Evolutionary conservation across 2,329 filamentous ascomycete species (phyloP).

Genomic region (Paraphaeosphaeria minitans): DNA sequence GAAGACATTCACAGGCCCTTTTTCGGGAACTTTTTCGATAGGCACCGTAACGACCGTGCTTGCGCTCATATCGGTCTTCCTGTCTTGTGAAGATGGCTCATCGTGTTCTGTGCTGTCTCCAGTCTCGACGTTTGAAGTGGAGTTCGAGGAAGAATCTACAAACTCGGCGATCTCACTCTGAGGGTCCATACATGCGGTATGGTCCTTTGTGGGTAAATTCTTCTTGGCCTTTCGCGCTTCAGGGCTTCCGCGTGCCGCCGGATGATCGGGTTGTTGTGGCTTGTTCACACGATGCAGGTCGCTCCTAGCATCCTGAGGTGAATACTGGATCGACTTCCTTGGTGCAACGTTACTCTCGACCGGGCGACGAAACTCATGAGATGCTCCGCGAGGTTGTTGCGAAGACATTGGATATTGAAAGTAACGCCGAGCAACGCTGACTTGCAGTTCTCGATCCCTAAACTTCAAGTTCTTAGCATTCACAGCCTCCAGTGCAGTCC

Average conservation of each 20-base stretch:
- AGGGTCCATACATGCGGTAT: not conserved
- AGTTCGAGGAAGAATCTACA: not conserved
- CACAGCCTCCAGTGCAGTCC: conserved; percentile 16
- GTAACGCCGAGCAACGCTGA: conserved; percentile 19
- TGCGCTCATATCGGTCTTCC: not conserved
- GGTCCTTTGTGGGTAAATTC: conserved; percentile 12
- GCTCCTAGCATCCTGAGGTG: conserved; percentile 46
- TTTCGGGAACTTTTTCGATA: not conserved
- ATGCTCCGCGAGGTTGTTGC: not conserved
- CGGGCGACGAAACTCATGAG: not conserved
- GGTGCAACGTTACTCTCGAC: not conserved
- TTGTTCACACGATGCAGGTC: conserved; percentile 26
- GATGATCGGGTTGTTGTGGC: not conserved
- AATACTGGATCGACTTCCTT: conserved; percentile 25
- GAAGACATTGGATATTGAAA: conserved; percentile 3
- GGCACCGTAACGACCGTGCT: not conserved
- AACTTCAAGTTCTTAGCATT: not conserved
- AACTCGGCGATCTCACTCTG: not conserved
- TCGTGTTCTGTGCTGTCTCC: not conserved
- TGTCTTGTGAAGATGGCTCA: not conserved
- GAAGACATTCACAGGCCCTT: too few relatives aligned
- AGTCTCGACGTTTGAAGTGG: not conserved
- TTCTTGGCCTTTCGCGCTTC: conserved; percentile 25
- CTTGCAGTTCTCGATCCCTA: conserved; percentile 2
- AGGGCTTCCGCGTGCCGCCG: conserved; percentile 17